Evolutionary conservation across 2,329 filamentous ascomycete species (phyloP), one percentile per base, ranked within the genome.

Genomic region (Cercospora janseana): DNA sequence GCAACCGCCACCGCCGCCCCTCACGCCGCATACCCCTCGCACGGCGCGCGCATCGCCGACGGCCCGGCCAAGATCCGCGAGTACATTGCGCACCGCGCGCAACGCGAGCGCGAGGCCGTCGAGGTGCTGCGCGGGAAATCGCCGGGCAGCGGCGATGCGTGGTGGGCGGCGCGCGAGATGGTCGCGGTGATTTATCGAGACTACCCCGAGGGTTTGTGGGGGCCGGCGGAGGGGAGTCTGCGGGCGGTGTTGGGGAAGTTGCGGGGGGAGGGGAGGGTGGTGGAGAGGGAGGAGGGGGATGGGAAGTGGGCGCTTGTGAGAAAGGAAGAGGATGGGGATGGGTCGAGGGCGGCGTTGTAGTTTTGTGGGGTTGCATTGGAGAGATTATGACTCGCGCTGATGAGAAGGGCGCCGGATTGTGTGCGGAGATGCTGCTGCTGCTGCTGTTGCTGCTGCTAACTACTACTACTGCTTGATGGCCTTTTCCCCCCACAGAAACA

Each of bases 141-240:
- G 9, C 32, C 44, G 7, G 41, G 34, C 6, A 45, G 46, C 4
- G 53, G 48, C 3, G 37, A 65, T n/a, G 54, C 58, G 29, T 66
- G 68, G 2, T 89, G 86, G 87, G 81, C 79, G 5, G 77, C 82
- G 6, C 85, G 89, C 79, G 88, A 92, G 51, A 75, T 97, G 56
- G 92, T 96, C n/a, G 87, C 86, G 69, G 74, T 87, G 24, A 88
- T 98, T 26, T 98, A 98, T 67, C 79, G 77, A 46, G 83, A 88
- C 61, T 84, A 95, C 16, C 85, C 87, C 0, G 82, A 87, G 66
- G 81, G 77, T 62, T 73, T 97, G 58, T 87, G 91, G 69, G 65
- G 77, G 8, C 85, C 91, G 6, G 93, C 93, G 0, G 82, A 87
- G 55, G 77, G 79, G 31, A 90, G 91, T 1, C 75, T 96, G 5